These are phyloP conservation scores for Citrus trifoliata DNA, from an alignment of 345 rosid genomes.

Conservation along the genomic window DNA sequence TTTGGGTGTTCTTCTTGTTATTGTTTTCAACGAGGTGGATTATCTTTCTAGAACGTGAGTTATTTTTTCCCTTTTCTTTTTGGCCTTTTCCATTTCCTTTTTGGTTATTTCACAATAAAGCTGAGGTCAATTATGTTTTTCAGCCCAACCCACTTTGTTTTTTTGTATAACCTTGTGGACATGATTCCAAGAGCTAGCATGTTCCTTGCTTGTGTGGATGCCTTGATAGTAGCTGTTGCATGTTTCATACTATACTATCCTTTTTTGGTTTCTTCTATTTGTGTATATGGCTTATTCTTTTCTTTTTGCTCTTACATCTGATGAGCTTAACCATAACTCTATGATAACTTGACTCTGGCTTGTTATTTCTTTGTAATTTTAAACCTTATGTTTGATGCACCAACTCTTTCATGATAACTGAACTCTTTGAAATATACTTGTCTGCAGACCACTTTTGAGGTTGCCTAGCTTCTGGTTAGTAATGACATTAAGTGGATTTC, in stretches of 20 bases:
- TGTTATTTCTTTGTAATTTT: neutral
- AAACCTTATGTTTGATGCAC: neutral
- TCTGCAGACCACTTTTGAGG: constrained; percentile 77
- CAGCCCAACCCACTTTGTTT: neutral
- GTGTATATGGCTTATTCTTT: neutral
- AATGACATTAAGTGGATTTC: constrained; percentile 81
- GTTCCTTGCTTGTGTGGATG: neutral
- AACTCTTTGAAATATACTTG: constrained; percentile 8
- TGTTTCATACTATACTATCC: neutral
- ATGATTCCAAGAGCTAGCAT: neutral
- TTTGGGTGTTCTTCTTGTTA: constrained; percentile 70
- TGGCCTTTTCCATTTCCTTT: neutral
- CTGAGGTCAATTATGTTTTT: neutral
- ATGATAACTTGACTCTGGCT: neutral
- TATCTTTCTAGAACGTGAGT: constrained; percentile 79
- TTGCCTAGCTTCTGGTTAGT: constrained; percentile 88
- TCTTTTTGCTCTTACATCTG: neutral
- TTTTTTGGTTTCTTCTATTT: neutral
- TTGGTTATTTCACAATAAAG: neutral
- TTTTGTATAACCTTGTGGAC: neutral
- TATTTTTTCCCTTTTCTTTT: neutral
- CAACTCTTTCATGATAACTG: neutral
- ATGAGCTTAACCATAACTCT: neutral
- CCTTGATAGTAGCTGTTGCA: neutral
- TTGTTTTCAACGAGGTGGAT: constrained; percentile 79